Percentiles rank a stretch among this genome's conserved stretches.
phyloP scores from a whole-genome alignment of 306 rosid genomes.

The Prunus fruticosa region DNA sequence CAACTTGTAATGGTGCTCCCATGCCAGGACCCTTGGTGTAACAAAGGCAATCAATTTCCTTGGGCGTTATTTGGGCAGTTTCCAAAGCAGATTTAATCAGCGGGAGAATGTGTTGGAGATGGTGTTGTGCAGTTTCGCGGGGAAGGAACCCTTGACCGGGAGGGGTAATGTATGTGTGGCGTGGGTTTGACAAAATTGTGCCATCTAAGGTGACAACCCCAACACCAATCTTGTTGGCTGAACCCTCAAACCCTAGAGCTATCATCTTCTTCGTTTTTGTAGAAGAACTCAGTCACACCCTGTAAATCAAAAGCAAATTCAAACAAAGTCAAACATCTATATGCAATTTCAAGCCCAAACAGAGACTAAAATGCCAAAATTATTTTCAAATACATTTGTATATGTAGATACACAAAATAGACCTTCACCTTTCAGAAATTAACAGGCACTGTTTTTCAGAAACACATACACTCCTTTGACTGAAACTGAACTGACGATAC shows the following conservation, averaged over 20 bases:
- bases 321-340: background rate
- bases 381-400: too few species aligned
- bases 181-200: constrained; percentile 80
- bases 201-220: constrained; percentile 84
- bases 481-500: background rate
- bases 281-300: background rate
- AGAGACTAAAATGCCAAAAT: background rate
- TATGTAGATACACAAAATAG: background rate
- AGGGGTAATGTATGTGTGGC: constrained; percentile 88
- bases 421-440: background rate
- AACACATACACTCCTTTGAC: background rate
- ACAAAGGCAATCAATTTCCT: constrained; percentile 83
- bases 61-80: constrained; percentile 52
- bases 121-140: constrained; percentile 92
- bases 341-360: background rate
- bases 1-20: constrained; percentile 90
- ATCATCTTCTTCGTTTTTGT: constrained; percentile 65
- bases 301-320: constrained; percentile 1
- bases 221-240: constrained; percentile 90
- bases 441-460: background rate
- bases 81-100: constrained; percentile 67
- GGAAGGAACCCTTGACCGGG: constrained; percentile 98
- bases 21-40: constrained; percentile 95
- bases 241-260: constrained; percentile 89
- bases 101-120: constrained; percentile 74